These are phyloP conservation scores for Jaltomata sinuosa DNA, from an alignment of 257 asterid species.

Conservation along the genomic window DNA sequence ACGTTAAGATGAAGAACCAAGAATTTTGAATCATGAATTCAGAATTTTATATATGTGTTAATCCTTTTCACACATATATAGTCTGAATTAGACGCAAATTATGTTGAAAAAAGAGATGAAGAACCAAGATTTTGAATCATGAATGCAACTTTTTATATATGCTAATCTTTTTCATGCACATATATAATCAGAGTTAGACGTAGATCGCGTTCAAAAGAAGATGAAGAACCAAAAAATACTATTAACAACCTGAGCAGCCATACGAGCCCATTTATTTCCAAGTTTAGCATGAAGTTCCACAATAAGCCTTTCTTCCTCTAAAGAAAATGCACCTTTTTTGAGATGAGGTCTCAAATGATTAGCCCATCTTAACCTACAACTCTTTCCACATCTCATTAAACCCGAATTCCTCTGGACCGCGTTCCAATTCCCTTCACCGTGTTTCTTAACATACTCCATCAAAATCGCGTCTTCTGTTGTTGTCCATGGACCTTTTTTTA, in stretches of 20 bases:
- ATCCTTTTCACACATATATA: background rate
- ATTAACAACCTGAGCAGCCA: conserved; percentile 32
- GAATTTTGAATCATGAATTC: background rate
- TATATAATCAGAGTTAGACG: background rate
- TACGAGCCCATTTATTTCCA: conserved; percentile 44
- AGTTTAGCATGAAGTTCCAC: conserved; percentile 29
- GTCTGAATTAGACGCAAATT: background rate
- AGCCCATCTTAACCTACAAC: conserved; percentile 38
- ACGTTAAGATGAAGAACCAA: background rate
- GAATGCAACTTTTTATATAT: background rate
- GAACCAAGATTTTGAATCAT: background rate
- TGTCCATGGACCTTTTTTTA: conserved; percentile 80
- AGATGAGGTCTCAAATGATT: conserved; percentile 35
- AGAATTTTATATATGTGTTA: background rate
- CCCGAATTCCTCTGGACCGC: conserved; percentile 63
- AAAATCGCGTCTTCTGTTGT: conserved; percentile 45
- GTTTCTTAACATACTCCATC: conserved; percentile 47
- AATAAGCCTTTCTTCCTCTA: conserved; percentile 27
- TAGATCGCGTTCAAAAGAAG: background rate
- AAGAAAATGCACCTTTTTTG: conserved; percentile 28
- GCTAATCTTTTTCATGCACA: background rate
- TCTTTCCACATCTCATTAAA: conserved; percentile 52
- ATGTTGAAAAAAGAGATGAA: background rate
- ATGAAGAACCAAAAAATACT: background rate
- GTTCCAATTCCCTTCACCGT: conserved; percentile 75